Evolutionary conservation across 345 rosid genomes (phyloP).

Genomic region (Arabis alpina): DNA sequence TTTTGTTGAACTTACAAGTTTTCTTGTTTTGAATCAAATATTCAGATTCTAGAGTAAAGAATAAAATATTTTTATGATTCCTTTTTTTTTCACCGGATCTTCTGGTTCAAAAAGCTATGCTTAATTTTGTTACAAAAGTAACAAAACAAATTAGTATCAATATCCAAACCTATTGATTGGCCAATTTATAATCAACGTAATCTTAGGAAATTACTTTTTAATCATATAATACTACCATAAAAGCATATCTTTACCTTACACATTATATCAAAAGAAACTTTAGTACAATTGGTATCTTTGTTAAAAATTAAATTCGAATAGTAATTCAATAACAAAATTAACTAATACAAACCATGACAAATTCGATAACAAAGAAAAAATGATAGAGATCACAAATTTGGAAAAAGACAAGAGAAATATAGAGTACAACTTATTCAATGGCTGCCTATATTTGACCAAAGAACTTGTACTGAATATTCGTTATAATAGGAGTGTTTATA

Average conservation of each 20-base stretch:
- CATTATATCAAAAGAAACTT: no score
- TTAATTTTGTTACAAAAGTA: neutral
- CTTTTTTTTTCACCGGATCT: neutral
- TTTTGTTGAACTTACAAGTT: slow-evolving; percentile 19
- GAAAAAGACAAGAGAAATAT: neutral
- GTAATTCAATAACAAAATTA: no score
- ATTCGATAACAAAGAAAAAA: neutral
- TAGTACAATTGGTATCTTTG: no score
- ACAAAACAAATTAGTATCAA: neutral
- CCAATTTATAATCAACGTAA: neutral
- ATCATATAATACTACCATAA: no score
- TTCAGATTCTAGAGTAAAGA: neutral
- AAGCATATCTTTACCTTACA: no score
- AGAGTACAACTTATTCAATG: slow-evolving; percentile 21
- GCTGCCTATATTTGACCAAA: slow-evolving; percentile 32
- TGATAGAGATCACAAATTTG: neutral
- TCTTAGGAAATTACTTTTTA: neutral
- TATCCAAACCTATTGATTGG: neutral
- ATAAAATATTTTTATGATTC: neutral
- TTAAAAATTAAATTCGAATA: no score
- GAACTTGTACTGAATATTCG: neutral
- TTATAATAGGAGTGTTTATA: neutral
- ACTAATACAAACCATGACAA: neutral
- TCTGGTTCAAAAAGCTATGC: neutral
- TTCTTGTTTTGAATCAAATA: slow-evolving; percentile 6